Base-by-base conservation (phyloP, 2,329 filamentous ascomycete species). In the Curvularia sp. region DNA sequence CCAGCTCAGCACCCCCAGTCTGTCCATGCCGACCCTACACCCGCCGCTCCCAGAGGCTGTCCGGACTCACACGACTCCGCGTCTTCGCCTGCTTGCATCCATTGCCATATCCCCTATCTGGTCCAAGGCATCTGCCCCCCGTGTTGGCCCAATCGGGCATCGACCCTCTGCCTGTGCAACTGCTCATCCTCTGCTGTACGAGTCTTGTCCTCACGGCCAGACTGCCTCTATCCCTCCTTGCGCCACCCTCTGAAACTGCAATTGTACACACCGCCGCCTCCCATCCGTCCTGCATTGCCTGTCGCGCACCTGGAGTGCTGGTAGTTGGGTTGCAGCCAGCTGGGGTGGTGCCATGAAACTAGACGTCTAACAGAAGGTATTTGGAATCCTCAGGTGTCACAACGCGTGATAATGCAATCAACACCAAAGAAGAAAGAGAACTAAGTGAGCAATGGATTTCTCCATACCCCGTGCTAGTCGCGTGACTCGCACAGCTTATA, bases 241-340 rank as follows among this genome's bases (percentile, higher is more conserved):
- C 57, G 60, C 60, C 48, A 63, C 65, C 44, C 47, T 58, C 58
- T 66, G 63, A 66, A 67, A 66, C 65, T 53, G 49, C 52, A 54
- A 57, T 43, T 41, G 12, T 13, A 26, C 13, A 15, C 6, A 12
- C 15, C 15, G 15, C n/a, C 22, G 8, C 13, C 5, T 28, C 42
- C 24, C 26, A 8, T 26, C 41, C 42, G 15, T 18, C 7, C 9
- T 44, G 24, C 42, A n/a, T 44, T 8, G 26, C 7, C 13, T 10
- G 7, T 4, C 20, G 10, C 18, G 3, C 24, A 28, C 22, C 24
- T 44, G 6, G 15, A 28, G 42, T 13, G 26, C 4, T 3, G 3
- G 24, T n/a, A 24, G n/a, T 10, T 28, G 42, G 12, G n/a, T 28
- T 9, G 42, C 22, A 28, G 22, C 8, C 24, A 9, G 8, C 24